Base-by-base conservation (phyloP, 2,329 filamentous ascomycete genomes). In the Cercospora beticola region DNA sequence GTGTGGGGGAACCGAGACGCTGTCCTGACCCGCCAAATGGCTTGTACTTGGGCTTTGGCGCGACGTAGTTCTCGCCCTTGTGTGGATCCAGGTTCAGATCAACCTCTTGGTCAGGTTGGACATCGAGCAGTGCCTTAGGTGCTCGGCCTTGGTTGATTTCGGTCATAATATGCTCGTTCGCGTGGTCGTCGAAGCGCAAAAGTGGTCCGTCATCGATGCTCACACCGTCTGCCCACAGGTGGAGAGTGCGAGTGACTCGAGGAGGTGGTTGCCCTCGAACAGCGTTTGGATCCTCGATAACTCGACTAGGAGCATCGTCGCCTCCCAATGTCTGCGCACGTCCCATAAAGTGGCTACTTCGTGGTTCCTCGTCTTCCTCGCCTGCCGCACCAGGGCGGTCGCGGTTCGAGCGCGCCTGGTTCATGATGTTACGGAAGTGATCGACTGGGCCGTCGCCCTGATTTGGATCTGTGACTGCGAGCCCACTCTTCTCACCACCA, bases 181-280 rank as follows among this genome's bases (percentile, higher is more conserved):
- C 86, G 0, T 92, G 91, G 78, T 95, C 92, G 75, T 94, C 90
- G 76, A 92, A 94, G 66, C 91, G 88, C 77, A 87, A 89, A 43
- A 95, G 86, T 58, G 89, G 87, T 30, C 92, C 92, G 75, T 95
- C 91, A 68, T 94, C 92, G 69, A 96, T 89, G 72, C 91, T 94
- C 81, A 95, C 94, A 14, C 92, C 92, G 76, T 96, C 90, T 52
- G 86, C 86, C 92, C 92, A 96, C 56, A 95, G 85, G 76, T 94
- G 92, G 64, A 96, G 84, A 10, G 88, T 86, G 62, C 92, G 89
- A 62, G 88, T 87, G 69, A 91, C 88, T 5, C 86, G 85, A 33
- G 77, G 77, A 8, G 74, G 62, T 28, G 70, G 69, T 36, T 85
- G 82, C 9, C 79, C 81, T 16, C 78, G 80, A 68, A 78, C 80